Evolutionary conservation across 208 protist species (phyloP), one percentile per base, ranked within the genome.

Genomic region (Naegleria gruberi): DNA sequence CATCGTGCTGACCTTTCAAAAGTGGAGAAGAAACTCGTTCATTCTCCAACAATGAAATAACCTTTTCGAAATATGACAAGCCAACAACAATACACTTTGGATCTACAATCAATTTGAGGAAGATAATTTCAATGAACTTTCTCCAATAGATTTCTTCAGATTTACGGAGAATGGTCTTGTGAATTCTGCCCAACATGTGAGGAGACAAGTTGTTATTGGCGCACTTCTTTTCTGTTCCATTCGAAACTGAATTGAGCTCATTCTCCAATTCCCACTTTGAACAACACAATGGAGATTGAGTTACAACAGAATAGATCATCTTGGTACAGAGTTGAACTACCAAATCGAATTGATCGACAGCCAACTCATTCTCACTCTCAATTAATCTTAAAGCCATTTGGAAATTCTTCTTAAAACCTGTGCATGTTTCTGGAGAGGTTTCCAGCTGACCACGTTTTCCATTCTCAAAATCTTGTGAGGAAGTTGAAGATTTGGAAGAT

Each of bases 311-410:
- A 37, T 37, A 77, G 17, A 77, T 37, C 65, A 77, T 77, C 34
- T 77, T 77, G 30, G 65, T 77, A 37, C 65, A 77, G 0, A 77
- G 8, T 37, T 77, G 65, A 77, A 77, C 65, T 19, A 77, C 65
- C 30, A 37, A 37, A 37, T 77, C 65, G 34, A 77, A 77, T 37
- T 77, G 65, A 37, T 77, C 65, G 2, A 77, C 65, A 15, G 65
- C 65, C 65, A 77, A 77, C 34, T 77, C 65, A 77, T 77, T 77
- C 34, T 77, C 65, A 77, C 65, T 77, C 8, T 77, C 65, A n/a
- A 77, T n/a, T n/a, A 77, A 77, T 77, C 34, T 77, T 5, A 77
- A 37, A 8, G 65, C 65, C 15, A 65, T 65, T 77, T 77, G 65
- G 3, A 77, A 37, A 73, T 73, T 73, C 23, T 73, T n/a, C 4